Percentiles rank a stretch among this genome's conserved stretches.
Conservation (phyloP, 306 rosid genomes). For the Quercus parvula region DNA sequence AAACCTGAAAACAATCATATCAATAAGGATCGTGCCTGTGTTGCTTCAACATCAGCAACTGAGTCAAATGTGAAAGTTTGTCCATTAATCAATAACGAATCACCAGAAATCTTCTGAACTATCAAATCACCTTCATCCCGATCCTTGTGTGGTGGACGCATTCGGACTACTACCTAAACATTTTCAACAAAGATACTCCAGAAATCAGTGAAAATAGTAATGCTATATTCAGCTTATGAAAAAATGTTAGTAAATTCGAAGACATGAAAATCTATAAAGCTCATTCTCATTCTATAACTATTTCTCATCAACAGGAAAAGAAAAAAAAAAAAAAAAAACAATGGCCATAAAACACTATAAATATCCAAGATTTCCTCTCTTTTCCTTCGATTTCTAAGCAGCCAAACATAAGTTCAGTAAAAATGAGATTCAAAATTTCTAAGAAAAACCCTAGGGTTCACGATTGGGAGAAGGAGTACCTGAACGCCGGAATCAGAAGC, state of each 20-base stretch:
- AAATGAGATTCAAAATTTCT: neutral
- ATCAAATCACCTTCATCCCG: slow-evolving; percentile 74
- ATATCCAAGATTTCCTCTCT: neutral
- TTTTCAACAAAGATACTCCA: neutral
- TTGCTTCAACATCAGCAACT: slow-evolving; percentile 70
- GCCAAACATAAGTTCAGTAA: neutral
- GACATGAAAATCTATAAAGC: neutral
- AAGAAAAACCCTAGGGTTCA: neutral
- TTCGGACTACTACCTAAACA: slow-evolving; percentile 77
- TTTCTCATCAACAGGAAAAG: neutral
- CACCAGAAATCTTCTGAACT: slow-evolving; percentile 68
- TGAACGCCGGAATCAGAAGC: slow-evolving; percentile 86
- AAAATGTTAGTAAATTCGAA: neutral
- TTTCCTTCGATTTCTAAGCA: neutral
- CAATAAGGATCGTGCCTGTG: slow-evolving; percentile 62
- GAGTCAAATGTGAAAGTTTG: slow-evolving; percentile 94
- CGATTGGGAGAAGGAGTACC: slow-evolving; percentile 30
- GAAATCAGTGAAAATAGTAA: neutral
- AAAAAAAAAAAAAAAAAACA: no score
- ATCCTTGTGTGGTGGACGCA: slow-evolving; percentile 67
- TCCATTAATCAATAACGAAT: slow-evolving; percentile 73
- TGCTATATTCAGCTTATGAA: neutral
- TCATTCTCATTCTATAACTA: neutral
- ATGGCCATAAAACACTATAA: neutral
- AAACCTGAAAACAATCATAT: slow-evolving; percentile 7